Conservation (phyloP, 2,329 filamentous ascomycete genomes). For the Aureobasidium sp. region DNA sequence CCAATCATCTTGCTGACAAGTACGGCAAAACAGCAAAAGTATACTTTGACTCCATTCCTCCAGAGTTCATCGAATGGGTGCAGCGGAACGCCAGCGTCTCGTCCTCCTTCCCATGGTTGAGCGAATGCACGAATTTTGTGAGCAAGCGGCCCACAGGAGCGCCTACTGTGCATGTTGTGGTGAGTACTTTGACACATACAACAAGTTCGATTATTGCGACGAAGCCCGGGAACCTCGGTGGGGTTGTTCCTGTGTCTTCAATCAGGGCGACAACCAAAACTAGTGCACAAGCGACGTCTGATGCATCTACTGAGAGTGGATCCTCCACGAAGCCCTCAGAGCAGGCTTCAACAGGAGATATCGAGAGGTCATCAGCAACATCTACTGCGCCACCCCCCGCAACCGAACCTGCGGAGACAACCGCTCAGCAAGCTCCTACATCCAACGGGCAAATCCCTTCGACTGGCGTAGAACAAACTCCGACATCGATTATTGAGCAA, state of each 20-base stretch:
- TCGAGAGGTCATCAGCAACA: not conserved
- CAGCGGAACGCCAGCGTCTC: not conserved
- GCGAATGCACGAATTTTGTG: not conserved
- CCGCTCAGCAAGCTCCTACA: not conserved
- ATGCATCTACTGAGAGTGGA: not conserved
- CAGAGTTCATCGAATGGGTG: not conserved
- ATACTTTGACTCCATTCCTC: not conserved
- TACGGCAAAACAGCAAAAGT: not conserved
- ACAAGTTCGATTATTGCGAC: not conserved
- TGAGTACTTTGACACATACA: not conserved
- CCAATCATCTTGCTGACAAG: not conserved
- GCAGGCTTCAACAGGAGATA: not conserved
- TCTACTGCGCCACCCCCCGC: not conserved
- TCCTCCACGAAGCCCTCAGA: not conserved
- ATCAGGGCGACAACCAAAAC: not conserved
- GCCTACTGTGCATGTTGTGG: conserved; percentile 7
- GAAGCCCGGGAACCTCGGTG: not conserved
- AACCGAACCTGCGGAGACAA: not conserved
- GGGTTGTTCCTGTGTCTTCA: not conserved
- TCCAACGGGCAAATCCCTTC: not conserved
- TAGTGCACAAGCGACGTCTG: not conserved
- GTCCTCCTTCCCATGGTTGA: not conserved
- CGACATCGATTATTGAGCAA: not conserved
- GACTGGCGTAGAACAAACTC: not conserved
- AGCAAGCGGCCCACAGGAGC: not conserved